A percentile compares a stretch with the other conserved stretches of the same genome.
Conservation (phyloP, 148 eudicot genomes). For the Cornus kousa region DNA sequence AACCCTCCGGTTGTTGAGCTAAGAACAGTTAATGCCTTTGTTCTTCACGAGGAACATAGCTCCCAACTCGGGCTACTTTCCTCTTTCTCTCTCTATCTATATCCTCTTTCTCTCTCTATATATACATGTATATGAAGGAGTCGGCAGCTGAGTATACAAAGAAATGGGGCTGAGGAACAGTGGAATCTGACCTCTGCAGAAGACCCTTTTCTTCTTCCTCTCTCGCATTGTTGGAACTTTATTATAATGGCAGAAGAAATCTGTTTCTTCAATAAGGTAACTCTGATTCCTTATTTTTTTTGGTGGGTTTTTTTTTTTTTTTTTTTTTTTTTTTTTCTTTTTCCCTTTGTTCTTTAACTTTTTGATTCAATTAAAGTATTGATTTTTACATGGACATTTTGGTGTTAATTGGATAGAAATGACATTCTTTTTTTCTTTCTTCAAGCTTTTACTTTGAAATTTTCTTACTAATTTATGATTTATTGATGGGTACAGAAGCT, state of each 20-base stretch:
- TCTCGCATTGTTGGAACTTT: neutral
- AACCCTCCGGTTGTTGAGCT: neutral
- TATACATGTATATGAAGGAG: neutral
- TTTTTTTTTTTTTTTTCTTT: no score
- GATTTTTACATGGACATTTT: neutral
- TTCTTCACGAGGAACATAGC: neutral
- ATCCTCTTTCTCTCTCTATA: neutral
- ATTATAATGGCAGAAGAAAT: slow-evolving; percentile 51
- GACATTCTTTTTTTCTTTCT: neutral
- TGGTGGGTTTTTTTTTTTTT: no score
- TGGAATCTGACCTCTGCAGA: slow-evolving; percentile 3
- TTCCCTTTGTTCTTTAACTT: neutral
- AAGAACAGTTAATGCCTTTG: neutral
- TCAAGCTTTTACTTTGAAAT: neutral
- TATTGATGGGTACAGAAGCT: slow-evolving; percentile 5
- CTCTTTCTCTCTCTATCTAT: neutral
- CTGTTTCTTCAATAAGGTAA: slow-evolving; percentile 49
- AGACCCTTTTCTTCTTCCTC: neutral
- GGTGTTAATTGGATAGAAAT: neutral
- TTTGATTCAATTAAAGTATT: neutral
- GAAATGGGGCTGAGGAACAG: neutral
- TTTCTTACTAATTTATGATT: slow-evolving; percentile 6
- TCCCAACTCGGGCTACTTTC: neutral
- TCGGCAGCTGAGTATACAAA: neutral
- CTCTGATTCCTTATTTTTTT: neutral